Evolutionary conservation across 73 alveolate genomes (phyloP).

Genomic region (Breviolum minutum): DNA sequence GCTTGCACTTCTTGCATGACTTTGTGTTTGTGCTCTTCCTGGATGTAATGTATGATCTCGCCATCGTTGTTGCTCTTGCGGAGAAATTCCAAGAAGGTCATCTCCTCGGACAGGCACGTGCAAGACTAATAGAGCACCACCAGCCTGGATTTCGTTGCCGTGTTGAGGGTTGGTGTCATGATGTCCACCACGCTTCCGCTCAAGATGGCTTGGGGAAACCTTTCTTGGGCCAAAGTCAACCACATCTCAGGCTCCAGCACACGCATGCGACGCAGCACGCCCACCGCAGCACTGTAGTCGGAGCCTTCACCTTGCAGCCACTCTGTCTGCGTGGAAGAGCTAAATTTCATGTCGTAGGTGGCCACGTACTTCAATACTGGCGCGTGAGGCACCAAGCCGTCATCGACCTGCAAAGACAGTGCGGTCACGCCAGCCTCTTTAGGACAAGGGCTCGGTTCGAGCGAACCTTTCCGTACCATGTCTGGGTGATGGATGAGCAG

Average conservation of each 20-base stretch:
- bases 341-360: too few species aligned
- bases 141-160: neutral
- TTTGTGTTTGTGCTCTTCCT: neutral
- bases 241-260: conserved; percentile 49
- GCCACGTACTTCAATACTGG: conserved; percentile 9
- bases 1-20: neutral
- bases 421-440: conserved; percentile 24
- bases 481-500: conserved; percentile 29
- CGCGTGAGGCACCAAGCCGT: conserved; percentile 24
- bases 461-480: conserved; percentile 39
- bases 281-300: conserved; percentile 60
- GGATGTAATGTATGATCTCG: neutral
- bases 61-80: conserved; percentile 39
- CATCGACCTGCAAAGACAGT: conserved; percentile 19
- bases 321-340: neutral
- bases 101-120: neutral
- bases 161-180: conserved; percentile 6
- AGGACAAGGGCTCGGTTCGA: conserved; percentile 34
- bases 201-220: neutral
- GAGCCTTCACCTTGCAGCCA: conserved; percentile 25
- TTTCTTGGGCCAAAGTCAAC: conserved; percentile 13
- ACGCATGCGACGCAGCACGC: too few species aligned
- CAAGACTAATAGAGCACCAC: neutral
- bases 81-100: neutral
- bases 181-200: neutral